Base-by-base conservation (phyloP, 805 yeast genomes). In the Phaffomyces antillensis region DNA sequence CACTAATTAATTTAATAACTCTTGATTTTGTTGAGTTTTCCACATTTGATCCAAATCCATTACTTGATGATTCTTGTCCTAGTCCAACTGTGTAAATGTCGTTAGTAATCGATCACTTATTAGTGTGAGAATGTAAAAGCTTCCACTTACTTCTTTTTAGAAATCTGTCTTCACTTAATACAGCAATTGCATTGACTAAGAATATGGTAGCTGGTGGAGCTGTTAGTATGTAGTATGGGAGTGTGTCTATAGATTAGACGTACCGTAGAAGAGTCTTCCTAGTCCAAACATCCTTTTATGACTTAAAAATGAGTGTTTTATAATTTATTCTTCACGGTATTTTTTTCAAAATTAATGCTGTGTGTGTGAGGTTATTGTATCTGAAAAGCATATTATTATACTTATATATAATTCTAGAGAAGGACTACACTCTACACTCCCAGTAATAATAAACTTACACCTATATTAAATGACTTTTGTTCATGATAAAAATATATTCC, bases 91-190 rank as follows among this genome's bases (percentile, higher is more conserved):
- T 9, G 6, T 2, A 49, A 48, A 52, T 23, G 16, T 16, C 12
- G 12, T 31, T 16, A 32, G 50, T 42, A 37, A 20, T 24, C 12
- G 10, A 8, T 18, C 17, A 32, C 5, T n/a, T 13, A 30, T 20
- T 5, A 20, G 23, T 20, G 23, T 20, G 23, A 28, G 31, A 28
- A 30, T 30, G 13, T 7, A 10, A 11, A 7, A 15, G 15, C 15
- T 6, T 6, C 12, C 24, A 62, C 73, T 45, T 58, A 70, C 74
- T 76, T 65, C 95, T 70, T 55, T 81, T 80, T 47, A 86, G 68
- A 56, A 86, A 86, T 47, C 95, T 67, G 56, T 86, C 93, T 55
- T 86, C 95, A 59, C 84, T 83, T 42, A 86, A 72, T 32, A 86
- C 82, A 0, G 93, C 93, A 26, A 86, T 75, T 0, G 91, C 78